Evolutionary conservation across 2,329 filamentous ascomycete genomes (phyloP).

Genomic region (Talaromyces sp.): DNA sequence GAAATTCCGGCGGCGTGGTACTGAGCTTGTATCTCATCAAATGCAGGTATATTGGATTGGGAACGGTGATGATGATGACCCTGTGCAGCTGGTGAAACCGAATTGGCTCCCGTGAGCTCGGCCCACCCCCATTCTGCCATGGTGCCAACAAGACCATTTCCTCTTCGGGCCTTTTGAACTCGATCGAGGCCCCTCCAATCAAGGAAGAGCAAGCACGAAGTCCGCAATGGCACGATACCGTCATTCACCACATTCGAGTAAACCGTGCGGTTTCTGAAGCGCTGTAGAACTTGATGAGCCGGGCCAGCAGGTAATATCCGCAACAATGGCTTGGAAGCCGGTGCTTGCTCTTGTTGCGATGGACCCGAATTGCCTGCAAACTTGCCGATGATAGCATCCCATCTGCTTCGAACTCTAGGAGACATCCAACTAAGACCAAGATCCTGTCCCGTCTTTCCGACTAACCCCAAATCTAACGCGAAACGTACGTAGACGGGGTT

Average conservation of each 20-base stretch:
- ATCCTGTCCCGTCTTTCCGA: constrained; percentile 94
- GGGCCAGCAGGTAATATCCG: constrained; percentile 88
- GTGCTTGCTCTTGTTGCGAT: constrained; percentile 59
- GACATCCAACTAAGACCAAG: constrained; percentile 91
- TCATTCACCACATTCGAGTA: constrained; percentile 99
- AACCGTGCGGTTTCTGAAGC: constrained; percentile 84
- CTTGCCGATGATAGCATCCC: constrained; percentile 81
- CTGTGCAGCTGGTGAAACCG: constrained; percentile 49
- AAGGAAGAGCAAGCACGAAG: constrained; percentile 91
- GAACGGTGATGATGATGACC: constrained; percentile 26
- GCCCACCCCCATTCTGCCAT: constrained; percentile 93
- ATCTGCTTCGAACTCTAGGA: constrained; percentile 78
- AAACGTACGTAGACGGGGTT: constrained; percentile 98
- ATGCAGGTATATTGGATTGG: constrained; percentile 29
- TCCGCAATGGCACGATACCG: constrained; percentile 90
- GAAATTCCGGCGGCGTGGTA: neutral
- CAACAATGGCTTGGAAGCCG: constrained; percentile 82
- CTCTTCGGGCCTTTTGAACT: constrained; percentile 89
- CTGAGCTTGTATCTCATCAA: neutral
- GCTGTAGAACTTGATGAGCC: constrained; percentile 79
- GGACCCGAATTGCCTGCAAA: constrained; percentile 61
- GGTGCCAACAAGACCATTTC: constrained; percentile 88
- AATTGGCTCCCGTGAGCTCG: constrained; percentile 72
- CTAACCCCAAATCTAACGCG: constrained; percentile 89
- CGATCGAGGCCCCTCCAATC: constrained; percentile 93